Evolutionary conservation across 257 asterid species (phyloP).

Genomic region (Avicennia marina): DNA sequence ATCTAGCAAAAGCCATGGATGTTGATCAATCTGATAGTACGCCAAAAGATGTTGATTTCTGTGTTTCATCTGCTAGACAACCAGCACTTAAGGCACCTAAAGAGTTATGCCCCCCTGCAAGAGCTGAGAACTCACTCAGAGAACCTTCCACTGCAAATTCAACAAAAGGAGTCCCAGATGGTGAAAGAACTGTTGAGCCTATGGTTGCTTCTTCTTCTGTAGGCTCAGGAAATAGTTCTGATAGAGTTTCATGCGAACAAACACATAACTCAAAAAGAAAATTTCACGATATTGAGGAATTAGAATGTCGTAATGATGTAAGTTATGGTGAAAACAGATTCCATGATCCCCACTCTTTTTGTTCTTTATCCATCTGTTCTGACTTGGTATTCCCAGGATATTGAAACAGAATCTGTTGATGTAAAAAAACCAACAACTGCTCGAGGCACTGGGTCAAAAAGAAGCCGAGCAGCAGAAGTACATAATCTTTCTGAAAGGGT

Average conservation of each 20-base stretch:
- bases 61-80: conserved; percentile 28
- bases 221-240: conserved; percentile 79
- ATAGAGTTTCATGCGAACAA: conserved; percentile 64
- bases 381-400: conserved; percentile 47
- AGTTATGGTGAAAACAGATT: conserved; percentile 21
- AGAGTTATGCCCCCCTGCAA: conserved; percentile 27
- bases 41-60: conserved; percentile 28
- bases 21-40: conserved; percentile 22
- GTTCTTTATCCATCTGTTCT: not conserved
- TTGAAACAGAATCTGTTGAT: conserved; percentile 66
- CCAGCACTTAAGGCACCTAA: conserved; percentile 25
- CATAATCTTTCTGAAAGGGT: conserved; percentile 98
- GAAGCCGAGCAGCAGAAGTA: conserved; percentile 96
- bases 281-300: conserved; percentile 16
- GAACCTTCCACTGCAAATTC: conserved; percentile 28
- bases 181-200: conserved; percentile 53
- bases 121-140: conserved; percentile 26
- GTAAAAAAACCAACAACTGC: conserved; percentile 36
- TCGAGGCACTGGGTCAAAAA: conserved; percentile 66
- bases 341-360: not conserved
- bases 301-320: conserved; percentile 73
- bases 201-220: conserved; percentile 82
- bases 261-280: conserved; percentile 59
- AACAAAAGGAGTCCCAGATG: conserved; percentile 29
- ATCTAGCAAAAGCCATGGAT: conserved; percentile 25